Conservation (phyloP, 1,284 basidiomycete genomes). For the Ganoderma leucocontextum region DNA sequence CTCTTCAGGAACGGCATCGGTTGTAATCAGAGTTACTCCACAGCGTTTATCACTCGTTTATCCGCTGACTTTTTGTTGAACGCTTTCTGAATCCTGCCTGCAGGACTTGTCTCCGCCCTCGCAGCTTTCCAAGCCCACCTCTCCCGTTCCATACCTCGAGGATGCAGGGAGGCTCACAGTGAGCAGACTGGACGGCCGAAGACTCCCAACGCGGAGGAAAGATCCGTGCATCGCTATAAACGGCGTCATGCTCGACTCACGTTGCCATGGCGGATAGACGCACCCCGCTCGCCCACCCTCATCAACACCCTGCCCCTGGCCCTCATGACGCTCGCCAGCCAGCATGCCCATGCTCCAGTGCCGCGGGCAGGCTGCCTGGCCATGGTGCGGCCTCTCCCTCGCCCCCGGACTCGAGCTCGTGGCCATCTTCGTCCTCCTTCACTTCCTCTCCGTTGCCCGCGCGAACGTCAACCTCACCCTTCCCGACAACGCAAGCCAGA, state of each 20-base stretch:
- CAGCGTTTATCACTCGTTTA: neutral
- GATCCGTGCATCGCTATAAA: constrained; percentile 21
- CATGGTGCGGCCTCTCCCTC: constrained; percentile 10
- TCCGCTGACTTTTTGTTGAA: neutral
- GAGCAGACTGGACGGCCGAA: neutral
- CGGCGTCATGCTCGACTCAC: constrained; percentile 26
- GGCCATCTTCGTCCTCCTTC: constrained; percentile 11
- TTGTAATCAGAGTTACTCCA: neutral
- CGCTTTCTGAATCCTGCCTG: neutral
- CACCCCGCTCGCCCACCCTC: constrained; percentile 24
- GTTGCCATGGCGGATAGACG: constrained; percentile 34
- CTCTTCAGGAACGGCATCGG: neutral
- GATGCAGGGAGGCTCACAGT: no score
- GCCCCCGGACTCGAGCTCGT: constrained; percentile 10
- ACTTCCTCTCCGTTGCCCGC: constrained; percentile 3
- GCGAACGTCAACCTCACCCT: constrained; percentile 36
- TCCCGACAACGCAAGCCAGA: constrained; percentile 39
- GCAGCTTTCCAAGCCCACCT: neutral
- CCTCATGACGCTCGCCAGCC: constrained; percentile 30
- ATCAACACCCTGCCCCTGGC: constrained; percentile 27
- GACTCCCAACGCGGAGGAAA: constrained; percentile 1
- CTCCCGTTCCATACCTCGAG: neutral
- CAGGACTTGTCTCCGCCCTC: neutral
- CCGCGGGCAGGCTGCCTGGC: constrained; percentile 17
- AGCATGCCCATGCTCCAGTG: constrained; percentile 28